Evolutionary conservation across 164 flowering plant genomes (phyloP).

Genomic region (grape (Vitis vinifera)): ASM3070453v1 NC_081815.1:4727001-4727500

Average conservation of each 20-base stretch:
- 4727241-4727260: slow-evolving; percentile 7
- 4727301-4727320: slow-evolving; percentile 10
- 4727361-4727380: not conserved
- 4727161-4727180: too few relatives aligned
- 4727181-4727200: not conserved
- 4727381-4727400: slow-evolving; percentile 2
- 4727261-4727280: slow-evolving; percentile 10
- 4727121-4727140: too few relatives aligned
- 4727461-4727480: not conserved
- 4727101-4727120: too few relatives aligned
- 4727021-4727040: too few relatives aligned
- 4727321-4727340: not conserved
- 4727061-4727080: too few relatives aligned
- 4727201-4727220: slow-evolving; percentile 5
- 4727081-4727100: too few relatives aligned
- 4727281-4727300: slow-evolving; percentile 19
- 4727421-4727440: not conserved
- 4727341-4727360: not conserved
- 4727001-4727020: too few relatives aligned
- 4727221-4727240: slow-evolving; percentile 8
- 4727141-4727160: too few relatives aligned
- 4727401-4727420: not conserved
- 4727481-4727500: not conserved
- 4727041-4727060: too few relatives aligned
- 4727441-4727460: not conserved